Evolutionary conservation across 345 rosid genomes (phyloP).

Genomic region (Citrus cavaleriei): DNA sequence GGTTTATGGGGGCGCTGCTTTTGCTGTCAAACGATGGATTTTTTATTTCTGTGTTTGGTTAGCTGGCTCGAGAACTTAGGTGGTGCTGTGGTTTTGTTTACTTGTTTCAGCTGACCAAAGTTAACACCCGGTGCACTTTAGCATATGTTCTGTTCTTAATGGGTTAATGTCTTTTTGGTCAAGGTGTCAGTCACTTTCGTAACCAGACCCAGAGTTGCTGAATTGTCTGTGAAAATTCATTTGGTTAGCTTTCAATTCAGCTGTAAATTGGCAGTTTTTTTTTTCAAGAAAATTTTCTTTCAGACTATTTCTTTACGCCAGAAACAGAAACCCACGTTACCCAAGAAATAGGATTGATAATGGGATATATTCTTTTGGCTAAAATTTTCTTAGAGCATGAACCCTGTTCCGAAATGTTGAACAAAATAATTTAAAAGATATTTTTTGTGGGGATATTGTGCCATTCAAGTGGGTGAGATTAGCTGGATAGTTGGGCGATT

Average conservation of each 20-base stretch:
- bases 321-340: neutral
- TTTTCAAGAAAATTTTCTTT: neutral
- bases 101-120: constrained; percentile 6
- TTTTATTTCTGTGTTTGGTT: neutral
- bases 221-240: constrained; percentile 5
- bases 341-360: neutral
- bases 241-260: neutral
- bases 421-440: neutral
- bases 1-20: neutral
- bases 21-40: neutral
- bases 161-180: constrained; percentile 14
- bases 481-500: constrained; percentile 5
- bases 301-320: neutral
- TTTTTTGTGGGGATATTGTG: constrained; percentile 5
- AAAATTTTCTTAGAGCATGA: neutral
- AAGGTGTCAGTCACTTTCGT: constrained; percentile 19
- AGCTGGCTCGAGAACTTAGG: neutral
- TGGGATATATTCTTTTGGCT: neutral
- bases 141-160: neutral
- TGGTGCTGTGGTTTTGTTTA: neutral
- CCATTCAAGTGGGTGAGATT: constrained; percentile 4
- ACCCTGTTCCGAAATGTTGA: neutral
- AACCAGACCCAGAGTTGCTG: neutral
- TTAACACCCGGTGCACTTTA: constrained; percentile 7
- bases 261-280: neutral